Base-by-base conservation (phyloP, 2,329 filamentous ascomycete species). In the Verticillium alfalfae region DNA sequence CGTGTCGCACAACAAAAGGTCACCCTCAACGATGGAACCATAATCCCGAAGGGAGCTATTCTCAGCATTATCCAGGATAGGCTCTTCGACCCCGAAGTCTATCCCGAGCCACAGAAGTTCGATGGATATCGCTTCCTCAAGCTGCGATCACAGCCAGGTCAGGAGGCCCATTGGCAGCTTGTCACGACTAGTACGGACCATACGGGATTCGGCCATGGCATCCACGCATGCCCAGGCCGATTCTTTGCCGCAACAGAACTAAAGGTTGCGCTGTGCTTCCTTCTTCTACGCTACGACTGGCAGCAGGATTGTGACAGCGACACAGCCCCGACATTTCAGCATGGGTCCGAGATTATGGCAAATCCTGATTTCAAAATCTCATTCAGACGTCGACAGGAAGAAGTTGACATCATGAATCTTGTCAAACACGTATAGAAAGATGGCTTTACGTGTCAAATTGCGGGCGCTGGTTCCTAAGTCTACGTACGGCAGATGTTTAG, bases 221-320 rank as follows among this genome's bases (percentile, higher is more conserved):
- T 70, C 56, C 73, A 78, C 62, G 75, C 75, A 5, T 78, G 76
- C 62, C 77, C 76, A 0, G 78, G 78, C 0, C 71, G 77, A 0
- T 80, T 80, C 74, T 80, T 80, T 63, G 78, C 78, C 7, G 70
- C 70, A 54, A 75, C 78, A 65, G 76, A 80, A 70, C 76, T 80
- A 69, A 81, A 81, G 67, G 67, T 79, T 62, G 72, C 79, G 31
- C 64, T 80, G 10, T 72, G 74, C 0, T 68, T 76, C 60, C 67
- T 77, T 5, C 65, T 80, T 52, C 75, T 80, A 2, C 74, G 70
- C 38, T 79, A 79, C 63, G 77, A 80, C 59, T 66, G 66, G 61
- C 34, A 18, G 34, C 26, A 31, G 26, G 26, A 31, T 31, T 31
- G 26, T 31, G 26, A 5, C 26, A 31, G 26, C 26, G 26, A 31